Percentiles rank a stretch among this genome's conserved stretches.
Conservation (phyloP, 2,329 filamentous ascomycete genomes). For the Dothistroma pini region DNA sequence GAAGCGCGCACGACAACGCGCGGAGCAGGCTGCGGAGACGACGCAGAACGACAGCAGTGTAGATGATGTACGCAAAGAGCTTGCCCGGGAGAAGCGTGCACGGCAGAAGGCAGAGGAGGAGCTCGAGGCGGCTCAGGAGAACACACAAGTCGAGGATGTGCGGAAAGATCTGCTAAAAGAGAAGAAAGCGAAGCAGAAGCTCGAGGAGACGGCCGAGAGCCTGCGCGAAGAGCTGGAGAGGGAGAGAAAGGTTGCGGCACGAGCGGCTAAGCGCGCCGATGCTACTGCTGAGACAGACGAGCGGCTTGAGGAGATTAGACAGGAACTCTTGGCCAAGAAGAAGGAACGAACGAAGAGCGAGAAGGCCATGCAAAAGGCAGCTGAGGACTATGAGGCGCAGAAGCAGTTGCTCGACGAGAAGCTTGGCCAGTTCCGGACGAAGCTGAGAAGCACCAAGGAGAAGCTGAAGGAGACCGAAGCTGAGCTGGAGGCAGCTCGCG, state of each 20-base stretch:
- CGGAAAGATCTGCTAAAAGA: slow-evolving; percentile 33
- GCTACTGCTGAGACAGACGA: slow-evolving; percentile 40
- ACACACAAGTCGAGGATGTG: slow-evolving; percentile 34
- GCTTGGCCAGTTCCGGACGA: slow-evolving; percentile 64
- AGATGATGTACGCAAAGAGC: slow-evolving; percentile 33
- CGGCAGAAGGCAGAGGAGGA: slow-evolving; percentile 34
- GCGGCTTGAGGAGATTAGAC: slow-evolving; percentile 47
- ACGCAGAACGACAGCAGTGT: slow-evolving; percentile 32
- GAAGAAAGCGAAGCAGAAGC: slow-evolving; percentile 31
- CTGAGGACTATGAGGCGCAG: slow-evolving; percentile 59
- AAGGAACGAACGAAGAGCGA: slow-evolving; percentile 52
- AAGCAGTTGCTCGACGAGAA: slow-evolving; percentile 66
- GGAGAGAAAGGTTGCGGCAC: slow-evolving; percentile 34
- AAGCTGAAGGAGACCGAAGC: slow-evolving; percentile 65
- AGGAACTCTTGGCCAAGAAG: slow-evolving; percentile 50
- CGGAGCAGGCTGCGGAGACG: slow-evolving; percentile 35
- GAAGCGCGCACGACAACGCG: slow-evolving; percentile 44
- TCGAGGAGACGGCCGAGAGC: slow-evolving; percentile 37
- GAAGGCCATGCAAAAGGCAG: slow-evolving; percentile 52
- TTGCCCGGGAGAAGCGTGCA: slow-evolving; percentile 32
- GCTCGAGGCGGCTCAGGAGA: slow-evolving; percentile 38
- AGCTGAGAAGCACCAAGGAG: slow-evolving; percentile 65
- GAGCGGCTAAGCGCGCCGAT: slow-evolving; percentile 41
- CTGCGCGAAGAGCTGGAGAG: slow-evolving; percentile 33
- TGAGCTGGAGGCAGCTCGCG: slow-evolving; percentile 45